Percentiles rank a stretch among this genome's conserved stretches.
These are phyloP conservation scores for Asterionellopsis glacialis DNA, from an alignment of 108 stramenopile species.

Conservation along the genomic window DNA sequence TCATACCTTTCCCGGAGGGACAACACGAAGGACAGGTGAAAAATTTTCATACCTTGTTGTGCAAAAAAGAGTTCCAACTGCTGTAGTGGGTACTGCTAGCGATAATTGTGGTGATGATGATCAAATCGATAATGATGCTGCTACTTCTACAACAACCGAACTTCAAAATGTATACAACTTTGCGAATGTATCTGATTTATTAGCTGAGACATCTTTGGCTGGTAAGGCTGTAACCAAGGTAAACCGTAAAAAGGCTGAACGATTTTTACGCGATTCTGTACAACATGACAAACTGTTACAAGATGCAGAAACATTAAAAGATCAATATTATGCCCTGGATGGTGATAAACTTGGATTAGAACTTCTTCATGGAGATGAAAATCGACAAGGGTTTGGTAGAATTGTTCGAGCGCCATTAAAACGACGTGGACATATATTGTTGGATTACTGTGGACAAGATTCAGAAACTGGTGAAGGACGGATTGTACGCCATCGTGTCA, in stretches of 20 bases:
- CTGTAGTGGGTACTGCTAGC: background rate
- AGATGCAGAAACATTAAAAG: conserved; percentile 33
- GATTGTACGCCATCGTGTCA: conserved; percentile 59
- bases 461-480: conserved; percentile 23
- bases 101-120: conserved; percentile 3
- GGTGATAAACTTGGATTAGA: conserved; percentile 65
- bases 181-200: conserved; percentile 41
- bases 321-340: conserved; percentile 46
- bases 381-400: conserved; percentile 54
- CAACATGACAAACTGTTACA: conserved; percentile 16
- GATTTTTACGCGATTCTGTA: conserved; percentile 5
- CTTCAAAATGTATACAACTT: background rate
- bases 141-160: background rate
- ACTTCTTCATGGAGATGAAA: conserved; percentile 50
- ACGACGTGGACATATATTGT: conserved; percentile 66
- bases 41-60: conserved; percentile 82
- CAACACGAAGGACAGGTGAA: conserved; percentile 45
- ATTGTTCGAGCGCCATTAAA: conserved; percentile 76
- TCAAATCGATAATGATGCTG: background rate
- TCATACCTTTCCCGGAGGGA: conserved; percentile 65
- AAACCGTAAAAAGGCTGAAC: conserved; percentile 11
- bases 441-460: conserved; percentile 62
- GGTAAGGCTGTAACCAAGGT: background rate
- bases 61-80: conserved; percentile 45
- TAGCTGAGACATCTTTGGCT: conserved; percentile 40